Base-by-base conservation (phyloP, 768 basidiomycete species). In the Kwoniella dejecticola region DNA sequence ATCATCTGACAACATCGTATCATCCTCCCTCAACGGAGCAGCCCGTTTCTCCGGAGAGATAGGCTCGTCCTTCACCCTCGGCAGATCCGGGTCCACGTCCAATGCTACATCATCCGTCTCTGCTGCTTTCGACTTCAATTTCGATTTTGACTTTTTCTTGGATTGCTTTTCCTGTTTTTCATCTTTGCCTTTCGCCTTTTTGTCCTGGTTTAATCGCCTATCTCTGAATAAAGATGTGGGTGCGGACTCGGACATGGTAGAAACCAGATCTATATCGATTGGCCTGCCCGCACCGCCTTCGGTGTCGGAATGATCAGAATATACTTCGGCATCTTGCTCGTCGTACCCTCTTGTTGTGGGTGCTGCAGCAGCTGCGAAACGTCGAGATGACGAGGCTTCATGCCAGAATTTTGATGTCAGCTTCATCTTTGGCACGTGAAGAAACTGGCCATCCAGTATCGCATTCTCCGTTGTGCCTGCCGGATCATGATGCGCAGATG, bases 221-320 rank as follows among this genome's bases (percentile, higher is more conserved):
- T 71, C 64, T 17, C 77, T 55, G 19, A 65, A 65, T 17, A 79
- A 60, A 17, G 63, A 60, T 3, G 76, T 77, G 4, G 77, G 77
- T 4, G 77, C 77, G 33, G 71, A 73, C 47, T 79, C 77, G 4
- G 66, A 67, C 52, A 75, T 63, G 6, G 54, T 59, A 4, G 77
- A 75, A 2, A 79, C 76, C 21, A 58, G 49, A 41, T 71, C 74
- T 26, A 79, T 77, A 47, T 79, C 77, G 30, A 79, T 71, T 4
- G 65, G 56, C 30, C 57, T 45, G 6, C 42, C 57, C 38, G 40
- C 23, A 7, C 62, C 65, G 4, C 45, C 45, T 17, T 57, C 57
- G 15, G 69, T 60, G 33, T 72, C 69, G 36, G 74, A 74, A 40
- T 67, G 57, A 41, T 79, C 77, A 33, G 74, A 76, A 53, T 79